A percentile compares a stretch with the other conserved stretches of the same genome.
Conservation (phyloP, 352 stramenopile genomes). For the Phytophthora lateralis region DNA sequence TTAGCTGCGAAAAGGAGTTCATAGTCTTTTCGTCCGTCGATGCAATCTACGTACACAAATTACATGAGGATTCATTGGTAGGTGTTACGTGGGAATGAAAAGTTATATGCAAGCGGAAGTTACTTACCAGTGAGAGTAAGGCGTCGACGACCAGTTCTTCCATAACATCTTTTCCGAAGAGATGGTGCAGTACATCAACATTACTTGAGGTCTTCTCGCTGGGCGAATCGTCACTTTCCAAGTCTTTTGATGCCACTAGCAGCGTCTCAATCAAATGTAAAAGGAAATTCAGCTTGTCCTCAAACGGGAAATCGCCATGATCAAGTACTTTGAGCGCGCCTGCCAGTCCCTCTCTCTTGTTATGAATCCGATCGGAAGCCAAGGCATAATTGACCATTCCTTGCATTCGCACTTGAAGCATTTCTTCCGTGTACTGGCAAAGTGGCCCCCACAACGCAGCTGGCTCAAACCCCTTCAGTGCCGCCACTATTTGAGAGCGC, state of each 20-base stretch:
- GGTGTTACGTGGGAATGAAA: background rate
- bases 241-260: slow-evolving; percentile 38
- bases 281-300: slow-evolving; percentile 74
- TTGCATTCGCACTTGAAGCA: slow-evolving; percentile 23
- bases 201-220: slow-evolving; percentile 5
- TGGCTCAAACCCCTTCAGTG: slow-evolving; percentile 75
- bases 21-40: slow-evolving; percentile 61
- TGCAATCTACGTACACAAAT: slow-evolving; percentile 39
- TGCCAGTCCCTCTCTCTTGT: slow-evolving; percentile 59
- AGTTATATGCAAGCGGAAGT: background rate
- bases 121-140: slow-evolving; percentile 58
- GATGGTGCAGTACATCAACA: slow-evolving; percentile 56
- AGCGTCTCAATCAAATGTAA: slow-evolving; percentile 67
- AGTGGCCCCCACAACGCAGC: slow-evolving; percentile 67
- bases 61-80: background rate
- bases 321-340: slow-evolving; percentile 75
- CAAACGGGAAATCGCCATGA: slow-evolving; percentile 53
- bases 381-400: slow-evolving; percentile 18
- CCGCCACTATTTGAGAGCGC: slow-evolving; percentile 67
- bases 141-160: slow-evolving; percentile 77
- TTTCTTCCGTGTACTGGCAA: slow-evolving; percentile 68
- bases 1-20: slow-evolving; percentile 56
- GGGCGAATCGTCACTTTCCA: slow-evolving; percentile 12
- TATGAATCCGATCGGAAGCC: slow-evolving; percentile 33
- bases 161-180: slow-evolving; percentile 71